Evolutionary conservation across 345 rosid genomes (phyloP).

Genomic region (Hypericum perforatum): DNA sequence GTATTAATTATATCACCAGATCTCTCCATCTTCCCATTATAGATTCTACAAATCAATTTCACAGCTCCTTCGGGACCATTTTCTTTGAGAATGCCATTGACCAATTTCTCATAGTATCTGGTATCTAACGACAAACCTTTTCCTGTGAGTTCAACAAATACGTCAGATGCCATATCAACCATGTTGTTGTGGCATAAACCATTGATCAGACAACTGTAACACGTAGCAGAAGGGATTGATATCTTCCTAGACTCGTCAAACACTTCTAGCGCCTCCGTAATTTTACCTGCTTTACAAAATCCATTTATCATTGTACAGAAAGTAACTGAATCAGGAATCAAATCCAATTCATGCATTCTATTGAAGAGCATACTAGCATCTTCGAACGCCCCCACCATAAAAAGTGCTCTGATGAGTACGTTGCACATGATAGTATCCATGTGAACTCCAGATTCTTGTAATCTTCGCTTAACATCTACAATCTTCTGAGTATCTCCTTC

Average conservation of each 20-base stretch:
- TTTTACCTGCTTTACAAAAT: slow-evolving; percentile 45
- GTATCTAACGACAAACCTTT: slow-evolving; percentile 37
- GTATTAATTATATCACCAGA: slow-evolving; percentile 31
- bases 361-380: slow-evolving; percentile 54
- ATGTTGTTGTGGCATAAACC: slow-evolving; percentile 55
- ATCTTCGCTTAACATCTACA: slow-evolving; percentile 39
- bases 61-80: slow-evolving; percentile 41
- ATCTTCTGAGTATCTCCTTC: slow-evolving; percentile 46
- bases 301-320: slow-evolving; percentile 51
- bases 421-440: slow-evolving; percentile 71
- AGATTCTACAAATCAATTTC: slow-evolving; percentile 32
- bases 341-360: slow-evolving; percentile 45
- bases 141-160: slow-evolving; percentile 43
- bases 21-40: slow-evolving; percentile 24
- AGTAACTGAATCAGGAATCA: slow-evolving; percentile 51
- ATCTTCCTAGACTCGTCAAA: slow-evolving; percentile 60
- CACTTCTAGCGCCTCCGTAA: slow-evolving; percentile 67
- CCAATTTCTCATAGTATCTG: slow-evolving; percentile 28
- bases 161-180: slow-evolving; percentile 51
- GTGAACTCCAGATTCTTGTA: slow-evolving; percentile 35
- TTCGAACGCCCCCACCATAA: slow-evolving; percentile 62
- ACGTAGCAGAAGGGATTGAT: slow-evolving; percentile 36
- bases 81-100: slow-evolving; percentile 30
- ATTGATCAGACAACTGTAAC: slow-evolving; percentile 48
- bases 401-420: slow-evolving; percentile 55